Base-by-base conservation (phyloP, 257 asterid genomes). In the Solanum medicagineum region DNA sequence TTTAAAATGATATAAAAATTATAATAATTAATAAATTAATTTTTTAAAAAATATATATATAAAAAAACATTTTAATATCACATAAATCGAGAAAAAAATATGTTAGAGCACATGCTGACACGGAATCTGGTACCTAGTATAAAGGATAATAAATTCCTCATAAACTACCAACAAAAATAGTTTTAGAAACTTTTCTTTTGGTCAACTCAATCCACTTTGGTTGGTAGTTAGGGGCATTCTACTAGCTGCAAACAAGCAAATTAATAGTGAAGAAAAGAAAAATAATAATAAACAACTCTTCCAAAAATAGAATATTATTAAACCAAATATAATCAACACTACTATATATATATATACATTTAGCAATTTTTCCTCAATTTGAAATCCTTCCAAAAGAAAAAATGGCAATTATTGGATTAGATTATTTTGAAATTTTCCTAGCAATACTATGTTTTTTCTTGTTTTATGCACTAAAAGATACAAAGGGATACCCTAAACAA, bases 401-500 rank as follows among this genome's bases (percentile, higher is more conserved):
- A 66, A 91, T 88, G 92, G 83, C 77, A 47, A 85, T 88, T 17
- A 36, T 63, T 62, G 81, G 40, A 14, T 44, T 89, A 12, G 87
- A 74, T 57, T 89, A 84, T 70, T 60, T 79, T 12, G 92, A 88
- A 88, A 83, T 88, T 20, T 57, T 91, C 10, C 26, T 91, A 57
- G 82, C 92, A 85, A n/a, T 89, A 69, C 17, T 90, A 9, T 84
- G 82, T 11, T 82, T 86, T 29, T 81, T 90, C 81, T 53, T 86
- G 17, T 29, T 85, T 13, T 87, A 86, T 86, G 65, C 85, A 19
- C 86, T 70, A 32, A 86, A 47, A 20, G 83, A 85, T 70, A 63
- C 59, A 71, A 83, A 87, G 53, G 89, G 89, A 3, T 73, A 22
- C 40, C 93, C 93, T n/a, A 84, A 87, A 89, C 89, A 88, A 13